phyloP scores from a whole-genome alignment of 2,329 filamentous ascomycete species.

The Alternaria tenuissima region DNA sequence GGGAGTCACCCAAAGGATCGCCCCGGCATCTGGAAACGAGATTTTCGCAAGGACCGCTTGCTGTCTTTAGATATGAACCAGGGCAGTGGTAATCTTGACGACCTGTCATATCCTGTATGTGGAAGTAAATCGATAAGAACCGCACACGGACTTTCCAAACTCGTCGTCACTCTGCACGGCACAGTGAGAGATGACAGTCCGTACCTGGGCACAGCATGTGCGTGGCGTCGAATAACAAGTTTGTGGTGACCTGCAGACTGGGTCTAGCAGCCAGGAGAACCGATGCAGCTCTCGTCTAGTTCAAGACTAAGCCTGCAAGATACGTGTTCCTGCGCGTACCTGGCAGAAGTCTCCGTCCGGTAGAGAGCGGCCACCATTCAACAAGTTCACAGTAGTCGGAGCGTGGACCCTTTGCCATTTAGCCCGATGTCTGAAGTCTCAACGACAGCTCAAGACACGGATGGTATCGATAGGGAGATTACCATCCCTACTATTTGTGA shows the following conservation, averaged over 20 bases:
- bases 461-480: slow-evolving; percentile 7
- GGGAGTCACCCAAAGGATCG: neutral
- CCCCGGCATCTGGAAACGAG: slow-evolving; percentile 6
- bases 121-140: neutral
- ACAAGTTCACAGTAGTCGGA: slow-evolving; percentile 5
- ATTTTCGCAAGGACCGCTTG: slow-evolving; percentile 10
- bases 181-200: neutral
- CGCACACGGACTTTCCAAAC: neutral
- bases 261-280: neutral
- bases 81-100: neutral
- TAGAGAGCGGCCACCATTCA: slow-evolving; percentile 3
- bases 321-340: slow-evolving; percentile 1
- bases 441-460: neutral
- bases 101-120: slow-evolving; percentile 1
- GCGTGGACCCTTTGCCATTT: neutral
- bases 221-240: slow-evolving; percentile 4
- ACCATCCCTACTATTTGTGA: slow-evolving; percentile 10
- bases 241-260: neutral
- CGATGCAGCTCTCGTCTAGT: neutral
- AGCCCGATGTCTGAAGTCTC: neutral
- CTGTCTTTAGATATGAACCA: neutral
- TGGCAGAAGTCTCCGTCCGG: neutral
- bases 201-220: neutral
- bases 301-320: neutral
- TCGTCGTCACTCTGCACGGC: slow-evolving; percentile 3